Evolutionary conservation across 352 stramenopile species (phyloP).

Genomic region (Pythium aristosporum): DNA sequence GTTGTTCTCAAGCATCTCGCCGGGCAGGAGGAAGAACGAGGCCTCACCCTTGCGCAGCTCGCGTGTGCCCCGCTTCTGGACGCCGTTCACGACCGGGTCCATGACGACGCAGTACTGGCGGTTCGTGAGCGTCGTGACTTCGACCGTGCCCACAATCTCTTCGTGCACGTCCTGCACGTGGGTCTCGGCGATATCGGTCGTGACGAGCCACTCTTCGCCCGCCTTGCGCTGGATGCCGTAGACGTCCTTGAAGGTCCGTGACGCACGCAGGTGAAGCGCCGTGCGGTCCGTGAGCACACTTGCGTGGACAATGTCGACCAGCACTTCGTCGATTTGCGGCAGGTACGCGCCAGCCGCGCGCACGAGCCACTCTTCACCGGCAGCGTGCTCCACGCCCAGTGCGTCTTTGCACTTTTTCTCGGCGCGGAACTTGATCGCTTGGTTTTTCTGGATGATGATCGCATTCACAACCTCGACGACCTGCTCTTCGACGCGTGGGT

Average conservation of each 20-base stretch:
- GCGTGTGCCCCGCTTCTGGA: constrained; percentile 68
- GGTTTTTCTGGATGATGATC: constrained; percentile 78
- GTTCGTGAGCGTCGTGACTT: constrained; percentile 70
- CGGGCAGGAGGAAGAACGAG: constrained; percentile 72
- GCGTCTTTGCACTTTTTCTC: constrained; percentile 81
- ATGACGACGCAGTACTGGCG: constrained; percentile 82
- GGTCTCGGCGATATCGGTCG: constrained; percentile 63
- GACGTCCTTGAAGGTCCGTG: constrained; percentile 75
- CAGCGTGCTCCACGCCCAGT: constrained; percentile 55
- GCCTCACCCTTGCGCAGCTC: constrained; percentile 71
- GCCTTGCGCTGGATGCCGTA: constrained; percentile 69
- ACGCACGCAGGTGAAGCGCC: constrained; percentile 60
- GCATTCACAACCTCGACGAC: constrained; percentile 50
- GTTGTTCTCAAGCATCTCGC: constrained; percentile 58
- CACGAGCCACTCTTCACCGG: constrained; percentile 80
- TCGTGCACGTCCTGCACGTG: constrained; percentile 82
- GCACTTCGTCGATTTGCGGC: constrained; percentile 72
- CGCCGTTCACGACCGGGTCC: constrained; percentile 61
- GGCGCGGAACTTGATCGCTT: constrained; percentile 76
- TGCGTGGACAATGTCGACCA: constrained; percentile 56
- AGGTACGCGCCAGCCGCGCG: constrained; percentile 69
- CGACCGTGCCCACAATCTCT: constrained; percentile 58
- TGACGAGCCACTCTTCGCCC: constrained; percentile 81
- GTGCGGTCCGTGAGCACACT: constrained; percentile 67
- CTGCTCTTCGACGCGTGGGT: constrained; percentile 73